A percentile compares a stretch with the other conserved stretches of the same genome.
These are phyloP conservation scores for Mallotus repandus DNA, from an alignment of 441 rosid species.

Conservation along the genomic window DNA sequence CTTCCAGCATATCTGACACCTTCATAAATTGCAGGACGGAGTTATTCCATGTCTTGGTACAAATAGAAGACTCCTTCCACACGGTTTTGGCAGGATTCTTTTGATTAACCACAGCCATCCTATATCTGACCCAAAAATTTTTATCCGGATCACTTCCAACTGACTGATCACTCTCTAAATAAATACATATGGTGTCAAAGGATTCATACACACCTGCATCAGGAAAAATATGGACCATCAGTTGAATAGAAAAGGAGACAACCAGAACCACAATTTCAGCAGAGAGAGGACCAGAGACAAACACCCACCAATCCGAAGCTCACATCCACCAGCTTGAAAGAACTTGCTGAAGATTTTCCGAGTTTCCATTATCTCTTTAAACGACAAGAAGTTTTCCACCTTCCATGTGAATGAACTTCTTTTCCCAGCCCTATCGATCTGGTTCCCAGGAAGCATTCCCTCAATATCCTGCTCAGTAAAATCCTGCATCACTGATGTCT, in stretches of 20 bases:
- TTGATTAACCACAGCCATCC: slow-evolving; percentile 97
- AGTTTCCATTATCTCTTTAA: slow-evolving; percentile 96
- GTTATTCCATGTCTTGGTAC: slow-evolving; percentile 99
- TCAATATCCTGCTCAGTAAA: slow-evolving; percentile 60
- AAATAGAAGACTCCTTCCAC: slow-evolving; percentile 99
- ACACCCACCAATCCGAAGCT: slow-evolving; percentile 94
- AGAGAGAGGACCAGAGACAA: slow-evolving; percentile 25
- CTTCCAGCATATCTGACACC: slow-evolving; percentile 98
- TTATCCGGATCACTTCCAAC: slow-evolving; percentile 89
- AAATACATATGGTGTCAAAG: slow-evolving; percentile 96
- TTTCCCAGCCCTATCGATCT: slow-evolving; percentile 55
- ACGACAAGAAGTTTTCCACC: slow-evolving; percentile 94
- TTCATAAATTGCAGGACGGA: slow-evolving; percentile 99
- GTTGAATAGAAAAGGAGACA: slow-evolving; percentile 30
- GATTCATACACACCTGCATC: slow-evolving; percentile 98
- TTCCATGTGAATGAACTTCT: slow-evolving; percentile 94
- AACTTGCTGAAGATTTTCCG: slow-evolving; percentile 97
- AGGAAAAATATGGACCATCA: slow-evolving; percentile 35
- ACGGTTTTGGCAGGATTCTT: slow-evolving; percentile 90
- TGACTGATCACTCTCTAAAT: slow-evolving; percentile 97
- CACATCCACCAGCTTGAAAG: slow-evolving; percentile 98
- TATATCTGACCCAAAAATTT: slow-evolving; percentile 98
- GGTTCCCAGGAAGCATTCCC: slow-evolving; percentile 41
- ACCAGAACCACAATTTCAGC: slow-evolving; percentile 23
- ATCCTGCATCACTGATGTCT: slow-evolving; percentile 82